phyloP scores from a whole-genome alignment of 1,284 basidiomycete genomes.

The Heterobasidion annosum region DNA sequence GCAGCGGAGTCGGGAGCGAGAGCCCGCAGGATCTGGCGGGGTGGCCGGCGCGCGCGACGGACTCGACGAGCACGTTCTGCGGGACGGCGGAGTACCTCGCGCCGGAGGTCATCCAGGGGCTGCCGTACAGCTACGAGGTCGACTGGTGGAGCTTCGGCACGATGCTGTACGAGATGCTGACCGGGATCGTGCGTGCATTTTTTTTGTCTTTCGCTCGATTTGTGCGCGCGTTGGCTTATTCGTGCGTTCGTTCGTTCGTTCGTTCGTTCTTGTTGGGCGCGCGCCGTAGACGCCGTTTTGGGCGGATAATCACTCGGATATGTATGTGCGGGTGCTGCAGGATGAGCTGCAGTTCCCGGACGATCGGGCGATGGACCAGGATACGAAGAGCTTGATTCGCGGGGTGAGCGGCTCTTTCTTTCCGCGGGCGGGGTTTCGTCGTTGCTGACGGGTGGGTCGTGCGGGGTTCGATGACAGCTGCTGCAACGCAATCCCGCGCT shows the following conservation, averaged over 20 bases:
- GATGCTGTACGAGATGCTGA: slow-evolving; percentile 94
- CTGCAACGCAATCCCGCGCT: slow-evolving; percentile 88
- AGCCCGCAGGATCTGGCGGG: slow-evolving; percentile 34
- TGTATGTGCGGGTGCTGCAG: slow-evolving; percentile 88
- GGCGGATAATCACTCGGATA: slow-evolving; percentile 89
- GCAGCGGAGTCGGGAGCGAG: slow-evolving; percentile 12
- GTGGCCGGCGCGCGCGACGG: slow-evolving; percentile 45
- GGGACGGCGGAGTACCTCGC: slow-evolving; percentile 93
- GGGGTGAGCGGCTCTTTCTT: slow-evolving; percentile 50
- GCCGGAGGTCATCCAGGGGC: slow-evolving; percentile 87
- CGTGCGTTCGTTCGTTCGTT: no score
- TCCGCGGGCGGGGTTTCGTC: slow-evolving; percentile 1
- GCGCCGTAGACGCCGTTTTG: slow-evolving; percentile 78
- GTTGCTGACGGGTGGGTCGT: slow-evolving; percentile 10
- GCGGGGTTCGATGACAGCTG: slow-evolving; percentile 37
- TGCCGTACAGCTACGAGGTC: slow-evolving; percentile 89
- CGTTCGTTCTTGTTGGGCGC: background rate
- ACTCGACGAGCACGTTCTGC: slow-evolving; percentile 79
- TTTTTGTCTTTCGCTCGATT: slow-evolving; percentile 6
- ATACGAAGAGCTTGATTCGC: slow-evolving; percentile 91
- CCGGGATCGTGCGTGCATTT: slow-evolving; percentile 67
- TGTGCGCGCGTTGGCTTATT: slow-evolving; percentile 9
- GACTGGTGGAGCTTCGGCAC: slow-evolving; percentile 99
- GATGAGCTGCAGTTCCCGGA: slow-evolving; percentile 87
- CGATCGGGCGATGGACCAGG: slow-evolving; percentile 84